Evolutionary conservation across 164 flowering plant species (phyloP), one percentile per base, ranked within the genome.

Genomic region (Cinnamomum micranthum): DNA sequence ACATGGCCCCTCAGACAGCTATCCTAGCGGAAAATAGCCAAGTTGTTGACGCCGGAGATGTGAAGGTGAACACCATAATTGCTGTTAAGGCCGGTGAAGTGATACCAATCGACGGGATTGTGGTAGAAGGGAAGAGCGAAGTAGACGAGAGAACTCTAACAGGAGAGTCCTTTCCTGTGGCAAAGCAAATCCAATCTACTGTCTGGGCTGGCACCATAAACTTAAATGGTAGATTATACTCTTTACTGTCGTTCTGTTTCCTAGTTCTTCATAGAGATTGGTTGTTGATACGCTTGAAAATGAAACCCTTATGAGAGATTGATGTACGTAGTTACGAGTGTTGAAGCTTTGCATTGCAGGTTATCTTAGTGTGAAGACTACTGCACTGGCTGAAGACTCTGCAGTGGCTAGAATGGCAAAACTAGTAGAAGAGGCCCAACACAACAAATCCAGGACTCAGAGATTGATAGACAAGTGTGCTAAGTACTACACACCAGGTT

Each of bases 151-250:
- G 86, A 68, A 84, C 92, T 0, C 72, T 93, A 52, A 95, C 96
- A 0, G 99, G 99, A 50, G 99, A 95, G 71, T 86, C 98, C 23
- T 83, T 81, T 73, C 99, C 99, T 4, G 97, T 88, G 19, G 17
- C 92, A 50, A 95, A 95, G 79, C 83, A 87, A 70, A 82, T 76
- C 50, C 88, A 88, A 25, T 90, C 93, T 12, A 76, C 31, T 69
- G 98, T 95, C 33, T 91, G 90, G 92, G 99, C 97, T 17, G 97
- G 99, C 70, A 92, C 99, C 41, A 88, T 93, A 62, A 95, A 95
- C 73, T 76, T 92, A 62, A 93, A 92, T 79, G 99, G 99, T 94
- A 83, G 55, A 41, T 9, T 41, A 41, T 6, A 41, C 47, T n/a
- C 6, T 24, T 31, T n/a, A 17, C 63, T 55, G 22, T 76, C 68